Evolutionary conservation across 2,329 filamentous ascomycete genomes (phyloP).

Genomic region (Diaporthe vexans): DNA sequence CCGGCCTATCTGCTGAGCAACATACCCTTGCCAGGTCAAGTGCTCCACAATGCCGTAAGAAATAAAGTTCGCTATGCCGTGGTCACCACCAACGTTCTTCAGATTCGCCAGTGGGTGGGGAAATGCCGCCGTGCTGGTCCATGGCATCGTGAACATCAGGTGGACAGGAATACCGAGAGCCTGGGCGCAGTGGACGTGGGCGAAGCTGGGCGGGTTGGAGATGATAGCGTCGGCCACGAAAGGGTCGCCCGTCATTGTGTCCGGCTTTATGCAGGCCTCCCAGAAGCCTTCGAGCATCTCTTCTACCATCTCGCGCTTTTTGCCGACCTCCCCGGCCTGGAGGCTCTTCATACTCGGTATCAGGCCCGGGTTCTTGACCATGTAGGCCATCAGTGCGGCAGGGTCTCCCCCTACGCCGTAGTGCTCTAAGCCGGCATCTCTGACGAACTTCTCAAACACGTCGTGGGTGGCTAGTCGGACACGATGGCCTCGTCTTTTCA

Average conservation of each 20-base stretch:
- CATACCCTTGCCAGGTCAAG: conserved; percentile 8
- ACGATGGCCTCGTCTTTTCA: conserved; percentile 65
- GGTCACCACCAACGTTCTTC: background rate
- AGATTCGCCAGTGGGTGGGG: background rate
- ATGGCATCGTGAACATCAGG: conserved; percentile 12
- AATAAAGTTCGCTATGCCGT: background rate
- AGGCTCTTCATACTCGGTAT: conserved; percentile 54
- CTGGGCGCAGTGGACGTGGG: conserved; percentile 14
- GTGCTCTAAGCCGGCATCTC: conserved; percentile 67
- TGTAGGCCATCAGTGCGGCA: conserved; percentile 61
- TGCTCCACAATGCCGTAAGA: background rate
- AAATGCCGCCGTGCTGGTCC: background rate
- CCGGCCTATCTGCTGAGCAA: background rate
- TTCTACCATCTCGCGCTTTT: conserved; percentile 51
- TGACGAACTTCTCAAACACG: conserved; percentile 67
- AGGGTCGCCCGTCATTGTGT: conserved; percentile 52
- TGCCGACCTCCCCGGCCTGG: conserved; percentile 53
- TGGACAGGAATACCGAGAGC: background rate
- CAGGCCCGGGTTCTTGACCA: conserved; percentile 57
- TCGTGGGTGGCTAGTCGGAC: conserved; percentile 70
- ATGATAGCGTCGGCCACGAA: conserved; percentile 15
- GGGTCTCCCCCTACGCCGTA: conserved; percentile 71
- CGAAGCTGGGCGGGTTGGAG: background rate
- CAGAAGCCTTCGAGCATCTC: conserved; percentile 50
- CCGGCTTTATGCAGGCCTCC: conserved; percentile 49